Evolutionary conservation across 768 basidiomycete genomes (phyloP).

Genomic region (Phallus indusiatus): DNA sequence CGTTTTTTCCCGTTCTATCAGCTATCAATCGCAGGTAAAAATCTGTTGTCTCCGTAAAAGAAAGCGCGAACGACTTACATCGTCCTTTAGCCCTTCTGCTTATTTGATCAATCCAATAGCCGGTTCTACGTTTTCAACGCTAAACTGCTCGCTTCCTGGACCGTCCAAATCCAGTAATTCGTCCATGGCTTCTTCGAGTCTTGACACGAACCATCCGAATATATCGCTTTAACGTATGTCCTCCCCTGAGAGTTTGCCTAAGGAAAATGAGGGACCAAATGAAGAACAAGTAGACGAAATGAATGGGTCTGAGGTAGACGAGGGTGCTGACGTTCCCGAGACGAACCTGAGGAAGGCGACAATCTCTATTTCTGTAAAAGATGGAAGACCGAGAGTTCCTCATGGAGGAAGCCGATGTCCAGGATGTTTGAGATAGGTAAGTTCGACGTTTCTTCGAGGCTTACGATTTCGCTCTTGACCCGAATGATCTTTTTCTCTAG

Average conservation of each 20-base stretch:
- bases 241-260: background rate
- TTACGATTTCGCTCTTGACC: slow-evolving; percentile 79
- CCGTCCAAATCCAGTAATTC: slow-evolving; percentile 33
- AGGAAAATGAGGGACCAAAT: background rate
- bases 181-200: slow-evolving; percentile 48
- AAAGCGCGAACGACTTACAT: slow-evolving; percentile 18
- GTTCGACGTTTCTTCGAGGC: slow-evolving; percentile 56
- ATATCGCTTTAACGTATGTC: slow-evolving; percentile 37
- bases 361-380: slow-evolving; percentile 31
- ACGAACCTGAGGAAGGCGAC: slow-evolving; percentile 11
- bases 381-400: slow-evolving; percentile 69
- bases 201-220: slow-evolving; percentile 53
- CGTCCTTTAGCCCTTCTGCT: slow-evolving; percentile 47
- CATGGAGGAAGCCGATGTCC: slow-evolving; percentile 75
- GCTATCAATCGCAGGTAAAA: slow-evolving; percentile 14
- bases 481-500: slow-evolving; percentile 79
- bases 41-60: background rate
- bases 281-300: background rate
- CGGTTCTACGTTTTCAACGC: slow-evolving; percentile 72
- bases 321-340: slow-evolving; percentile 9
- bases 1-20: slow-evolving; percentile 66
- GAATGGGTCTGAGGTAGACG: background rate
- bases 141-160: slow-evolving; percentile 27
- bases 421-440: slow-evolving; percentile 51
- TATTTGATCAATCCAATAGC: slow-evolving; percentile 65